Percentiles rank a stretch among this genome's conserved stretches.
phyloP scores from a whole-genome alignment of 345 rosid species.

The Sonneratia alba region DNA sequence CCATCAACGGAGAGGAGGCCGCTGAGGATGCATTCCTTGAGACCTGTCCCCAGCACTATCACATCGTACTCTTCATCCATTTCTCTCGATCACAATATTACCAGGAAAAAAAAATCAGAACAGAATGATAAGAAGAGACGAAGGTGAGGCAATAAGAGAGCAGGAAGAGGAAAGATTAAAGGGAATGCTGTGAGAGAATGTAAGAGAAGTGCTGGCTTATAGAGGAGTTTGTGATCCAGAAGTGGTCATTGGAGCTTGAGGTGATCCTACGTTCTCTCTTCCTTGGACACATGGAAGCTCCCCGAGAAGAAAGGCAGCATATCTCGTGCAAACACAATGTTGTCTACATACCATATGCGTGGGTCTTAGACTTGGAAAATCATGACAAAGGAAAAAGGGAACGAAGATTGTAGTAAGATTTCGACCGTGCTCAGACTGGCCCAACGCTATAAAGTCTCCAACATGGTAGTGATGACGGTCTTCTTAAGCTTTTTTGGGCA shows the following conservation, averaged over 20 bases:
- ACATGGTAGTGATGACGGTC: too few species aligned
- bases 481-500: too few species aligned
- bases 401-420: too few species aligned
- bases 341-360: too few species aligned
- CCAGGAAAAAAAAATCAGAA: neutral
- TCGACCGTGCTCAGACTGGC: too few species aligned
- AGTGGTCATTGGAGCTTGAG: constrained; percentile 6
- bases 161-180: neutral
- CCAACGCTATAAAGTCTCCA: too few species aligned
- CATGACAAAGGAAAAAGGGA: too few species aligned
- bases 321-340: neutral
- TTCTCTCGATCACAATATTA: neutral
- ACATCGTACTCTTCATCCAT: constrained; percentile 97
- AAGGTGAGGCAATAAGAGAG: neutral
- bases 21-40: constrained; percentile 92
- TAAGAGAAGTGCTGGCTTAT: neutral
- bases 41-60: constrained; percentile 90
- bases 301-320: neutral
- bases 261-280: constrained; percentile 5
- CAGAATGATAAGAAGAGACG: neutral
- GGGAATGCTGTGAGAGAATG: neutral
- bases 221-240: neutral
- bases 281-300: constrained; percentile 1
- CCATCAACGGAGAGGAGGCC: constrained; percentile 93
- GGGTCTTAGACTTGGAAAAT: too few species aligned